Conservation (phyloP, 768 basidiomycete genomes). For the Boletus coccyginus region DNA sequence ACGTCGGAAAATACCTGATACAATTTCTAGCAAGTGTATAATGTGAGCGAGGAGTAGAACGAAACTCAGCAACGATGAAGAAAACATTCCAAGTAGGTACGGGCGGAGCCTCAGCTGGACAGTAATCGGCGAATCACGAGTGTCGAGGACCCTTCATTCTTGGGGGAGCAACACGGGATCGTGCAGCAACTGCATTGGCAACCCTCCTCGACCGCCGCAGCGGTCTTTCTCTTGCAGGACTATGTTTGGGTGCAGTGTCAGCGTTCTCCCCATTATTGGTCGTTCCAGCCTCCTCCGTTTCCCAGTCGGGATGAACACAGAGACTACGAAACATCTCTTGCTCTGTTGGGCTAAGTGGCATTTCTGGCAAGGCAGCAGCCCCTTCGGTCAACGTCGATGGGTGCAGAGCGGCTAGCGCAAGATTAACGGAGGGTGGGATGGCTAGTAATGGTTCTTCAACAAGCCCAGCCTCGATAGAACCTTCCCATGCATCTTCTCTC, state of each 20-base stretch:
- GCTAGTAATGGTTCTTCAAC: slow-evolving; percentile 23
- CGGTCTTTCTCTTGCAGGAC: slow-evolving; percentile 9
- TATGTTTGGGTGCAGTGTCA: background rate
- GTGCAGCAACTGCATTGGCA: slow-evolving; percentile 53
- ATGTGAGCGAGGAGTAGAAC: slow-evolving; percentile 6
- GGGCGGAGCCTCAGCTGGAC: background rate
- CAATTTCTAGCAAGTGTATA: slow-evolving; percentile 23
- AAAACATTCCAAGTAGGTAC: background rate
- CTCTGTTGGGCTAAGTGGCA: slow-evolving; percentile 66
- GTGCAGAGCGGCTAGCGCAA: slow-evolving; percentile 29
- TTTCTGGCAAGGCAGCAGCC: slow-evolving; percentile 16
- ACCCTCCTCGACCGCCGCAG: slow-evolving; percentile 61
- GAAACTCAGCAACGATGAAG: slow-evolving; percentile 4
- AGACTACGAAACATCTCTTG: slow-evolving; percentile 68
- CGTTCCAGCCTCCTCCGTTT: slow-evolving; percentile 35
- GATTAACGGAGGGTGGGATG: slow-evolving; percentile 29
- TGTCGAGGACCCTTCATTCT: slow-evolving; percentile 27
- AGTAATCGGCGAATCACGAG: slow-evolving; percentile 14
- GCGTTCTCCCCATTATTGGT: slow-evolving; percentile 13
- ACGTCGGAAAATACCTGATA: slow-evolving; percentile 20
- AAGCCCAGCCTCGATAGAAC: slow-evolving; percentile 15
- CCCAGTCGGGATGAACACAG: slow-evolving; percentile 58
- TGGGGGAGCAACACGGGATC: slow-evolving; percentile 41
- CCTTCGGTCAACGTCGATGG: slow-evolving; percentile 15
- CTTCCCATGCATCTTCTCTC: slow-evolving; percentile 21